Base-by-base conservation (phyloP, 2,329 filamentous ascomycete species). In the Cladosporium austrohemisphaericum region DNA sequence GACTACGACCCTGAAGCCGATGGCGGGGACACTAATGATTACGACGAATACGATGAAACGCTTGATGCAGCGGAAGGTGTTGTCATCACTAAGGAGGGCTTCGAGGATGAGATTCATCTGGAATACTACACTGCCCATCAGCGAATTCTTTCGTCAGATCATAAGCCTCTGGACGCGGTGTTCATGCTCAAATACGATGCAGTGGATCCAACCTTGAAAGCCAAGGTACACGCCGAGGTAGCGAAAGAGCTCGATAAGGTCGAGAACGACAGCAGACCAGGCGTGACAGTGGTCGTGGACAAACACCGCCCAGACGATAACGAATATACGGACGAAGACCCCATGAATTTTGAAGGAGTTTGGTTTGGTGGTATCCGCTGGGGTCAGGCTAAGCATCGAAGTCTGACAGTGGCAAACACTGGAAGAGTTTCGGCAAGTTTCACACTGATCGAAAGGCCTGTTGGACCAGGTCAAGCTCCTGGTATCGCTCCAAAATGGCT, bases 341-440 rank as follows among this genome's bases (percentile, higher is more conserved):
- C 61, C 7, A 52, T 60, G 1, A 60, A 67, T 67, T 60, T 67
- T 56, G 73, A 84, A 59, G 80, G 81, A 1, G 79, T 97, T 1
- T 81, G 92, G 60, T 93, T 97, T 65, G 91, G 90, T 1, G 73
- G 83, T 3, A 73, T 96, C 2, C 74, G 77, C 2, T 94, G 86
- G 60, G 75, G 85, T 31, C 79, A 85, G 52, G 79, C 76, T 6
- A 81, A 85, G 57, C 76, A 74, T 7, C 78, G 84, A 4, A 80
- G 76, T 3, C 66, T 97, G 35, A 97, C 91, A 0, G 81, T 98
- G 49, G 93, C 93, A 20, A 98, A 98, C 59, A 98, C 93, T 0
- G 86, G 93, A 2, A 79, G 88, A 22, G 88, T 94, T 0, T 69
- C 83, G 2, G 91, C 93, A 0, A 86, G 76, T 0, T 85, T 96